Conservation (phyloP, 2,329 filamentous ascomycete genomes). For the Fusarium camptoceras region DNA sequence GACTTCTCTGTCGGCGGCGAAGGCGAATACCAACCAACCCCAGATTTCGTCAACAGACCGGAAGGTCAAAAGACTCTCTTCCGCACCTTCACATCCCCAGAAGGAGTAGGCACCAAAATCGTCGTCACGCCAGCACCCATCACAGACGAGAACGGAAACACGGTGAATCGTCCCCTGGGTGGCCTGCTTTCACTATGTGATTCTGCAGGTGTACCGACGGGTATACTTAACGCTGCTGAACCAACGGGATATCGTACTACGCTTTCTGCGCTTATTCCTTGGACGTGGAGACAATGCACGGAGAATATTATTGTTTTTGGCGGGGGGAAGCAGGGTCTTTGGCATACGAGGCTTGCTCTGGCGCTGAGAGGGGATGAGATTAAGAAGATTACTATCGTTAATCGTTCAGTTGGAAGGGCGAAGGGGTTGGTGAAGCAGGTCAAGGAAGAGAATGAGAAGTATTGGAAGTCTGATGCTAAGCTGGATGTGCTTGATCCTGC, state of each 20-base stretch:
- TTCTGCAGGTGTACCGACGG: conserved; percentile 45
- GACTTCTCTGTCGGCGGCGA: conserved; percentile 35
- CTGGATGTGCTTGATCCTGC: conserved; percentile 20
- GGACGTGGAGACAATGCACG: conserved; percentile 53
- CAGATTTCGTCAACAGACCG: conserved; percentile 39
- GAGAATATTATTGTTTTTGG: conserved; percentile 74
- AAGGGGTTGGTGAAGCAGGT: conserved; percentile 17
- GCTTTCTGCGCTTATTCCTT: conserved; percentile 71
- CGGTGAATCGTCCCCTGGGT: conserved; percentile 10
- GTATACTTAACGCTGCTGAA: conserved; percentile 73
- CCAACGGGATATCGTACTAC: conserved; percentile 76
- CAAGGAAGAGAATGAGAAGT: conserved; percentile 22
- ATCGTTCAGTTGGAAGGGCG: conserved; percentile 37
- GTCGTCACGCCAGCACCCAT: conserved; percentile 34
- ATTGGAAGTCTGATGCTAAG: conserved; percentile 26
- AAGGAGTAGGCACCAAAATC: conserved; percentile 42
- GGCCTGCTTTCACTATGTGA: conserved; percentile 35
- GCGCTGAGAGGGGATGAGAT: conserved; percentile 57
- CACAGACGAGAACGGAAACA: neutral
- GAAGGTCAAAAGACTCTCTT: conserved; percentile 43
- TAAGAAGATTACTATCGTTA: conserved; percentile 47
- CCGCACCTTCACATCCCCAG: conserved; percentile 39
- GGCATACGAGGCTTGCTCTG: conserved; percentile 75
- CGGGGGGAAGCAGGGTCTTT: conserved; percentile 77
- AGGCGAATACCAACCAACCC: conserved; percentile 34